phyloP scores from a whole-genome alignment of 371 early-diverging fungal genomes.

The Thermomucor indicae-seudaticae region DNA sequence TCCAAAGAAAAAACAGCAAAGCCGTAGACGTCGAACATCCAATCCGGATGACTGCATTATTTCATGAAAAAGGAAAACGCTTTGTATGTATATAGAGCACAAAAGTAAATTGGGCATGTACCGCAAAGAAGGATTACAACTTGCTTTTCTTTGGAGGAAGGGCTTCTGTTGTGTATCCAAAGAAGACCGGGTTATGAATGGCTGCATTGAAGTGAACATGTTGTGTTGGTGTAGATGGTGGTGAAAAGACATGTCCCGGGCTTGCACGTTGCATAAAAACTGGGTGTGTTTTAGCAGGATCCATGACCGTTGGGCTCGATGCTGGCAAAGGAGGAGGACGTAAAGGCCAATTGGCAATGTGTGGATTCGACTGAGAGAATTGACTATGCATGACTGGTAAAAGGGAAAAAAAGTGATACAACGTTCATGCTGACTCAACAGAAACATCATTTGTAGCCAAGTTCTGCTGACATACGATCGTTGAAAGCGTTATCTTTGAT shows the following conservation, averaged over 20 bases:
- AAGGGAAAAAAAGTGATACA: no score
- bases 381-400: neutral
- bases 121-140: neutral
- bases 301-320: neutral
- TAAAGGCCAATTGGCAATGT: neutral
- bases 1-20: neutral
- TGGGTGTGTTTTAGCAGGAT: slow-evolving; percentile 6
- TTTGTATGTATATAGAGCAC: neutral
- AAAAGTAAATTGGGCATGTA: neutral
- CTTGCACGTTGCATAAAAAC: no score
- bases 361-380: neutral
- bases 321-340: slow-evolving; percentile 1
- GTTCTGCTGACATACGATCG: no score
- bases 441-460: no score
- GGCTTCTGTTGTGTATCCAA: slow-evolving; percentile 19
- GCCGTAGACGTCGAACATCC: slow-evolving; percentile 7
- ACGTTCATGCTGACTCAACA: no score
- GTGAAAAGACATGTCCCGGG: no score
- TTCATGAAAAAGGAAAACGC: slow-evolving; percentile 11
- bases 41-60: slow-evolving; percentile 23
- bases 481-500: no score
- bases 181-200: slow-evolving; percentile 28
- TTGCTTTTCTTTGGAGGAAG: neutral
- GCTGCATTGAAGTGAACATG: slow-evolving; percentile 19
- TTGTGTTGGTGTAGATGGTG: neutral